phyloP scores from a whole-genome alignment of 164 flowering plant genomes.

The Nymphaea colorata region DNA sequence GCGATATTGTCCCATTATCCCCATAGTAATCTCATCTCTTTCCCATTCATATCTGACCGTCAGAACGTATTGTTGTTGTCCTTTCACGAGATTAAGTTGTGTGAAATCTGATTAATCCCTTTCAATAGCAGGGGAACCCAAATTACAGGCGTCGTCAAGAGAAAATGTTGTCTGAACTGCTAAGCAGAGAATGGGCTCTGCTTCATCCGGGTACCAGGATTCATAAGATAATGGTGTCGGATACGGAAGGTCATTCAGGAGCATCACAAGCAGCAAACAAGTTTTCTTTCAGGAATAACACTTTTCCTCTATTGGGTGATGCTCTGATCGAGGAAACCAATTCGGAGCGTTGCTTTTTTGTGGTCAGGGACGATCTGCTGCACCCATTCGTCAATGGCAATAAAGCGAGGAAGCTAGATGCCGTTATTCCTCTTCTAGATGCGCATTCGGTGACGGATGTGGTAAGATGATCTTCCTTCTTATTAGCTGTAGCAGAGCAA shows the following conservation, averaged over 20 bases:
- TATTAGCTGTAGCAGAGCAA: too few species aligned
- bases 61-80: neutral
- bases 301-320: constrained; percentile 33
- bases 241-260: constrained; percentile 9
- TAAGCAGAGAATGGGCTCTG: constrained; percentile 71
- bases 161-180: constrained; percentile 34
- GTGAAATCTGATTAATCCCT: neutral
- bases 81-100: neutral
- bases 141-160: constrained; percentile 13
- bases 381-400: constrained; percentile 92
- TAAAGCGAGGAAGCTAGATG: constrained; percentile 87
- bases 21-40: too few species aligned
- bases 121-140: neutral
- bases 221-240: constrained; percentile 40
- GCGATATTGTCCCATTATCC: too few species aligned
- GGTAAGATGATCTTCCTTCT: constrained; percentile 34
- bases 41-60: too few species aligned
- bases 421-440: constrained; percentile 64
- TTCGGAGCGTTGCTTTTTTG: constrained; percentile 39
- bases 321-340: constrained; percentile 13
- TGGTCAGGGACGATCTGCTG: constrained; percentile 85
- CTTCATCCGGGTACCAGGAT: constrained; percentile 48
- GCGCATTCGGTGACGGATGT: constrained; percentile 68
- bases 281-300: constrained; percentile 29
- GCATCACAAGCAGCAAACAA: constrained; percentile 5